Percentiles rank a stretch among this genome's conserved stretches.
Evolutionary conservation across 495 filamentous ascomycete species (phyloP).

Genomic region (Diplogelasinospora grovesii): DNA sequence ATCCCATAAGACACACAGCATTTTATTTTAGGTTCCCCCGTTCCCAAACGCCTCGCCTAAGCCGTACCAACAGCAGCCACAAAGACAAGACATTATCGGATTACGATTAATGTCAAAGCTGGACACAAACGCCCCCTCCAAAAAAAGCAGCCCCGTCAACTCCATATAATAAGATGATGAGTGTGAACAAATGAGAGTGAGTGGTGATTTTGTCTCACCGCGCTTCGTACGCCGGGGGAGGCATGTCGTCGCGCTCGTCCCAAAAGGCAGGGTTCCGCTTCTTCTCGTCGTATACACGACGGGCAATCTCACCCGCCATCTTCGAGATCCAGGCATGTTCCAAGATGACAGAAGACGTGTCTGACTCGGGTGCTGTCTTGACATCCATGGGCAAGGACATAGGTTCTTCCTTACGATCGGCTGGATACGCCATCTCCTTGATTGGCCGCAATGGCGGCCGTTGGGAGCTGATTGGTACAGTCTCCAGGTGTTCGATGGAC

Average conservation of each 20-base stretch:
- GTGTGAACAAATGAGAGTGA: too few species aligned
- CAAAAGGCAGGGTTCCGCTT: constrained; percentile 40
- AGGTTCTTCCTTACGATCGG: constrained; percentile 9
- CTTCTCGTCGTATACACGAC: constrained; percentile 67
- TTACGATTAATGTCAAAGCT: too few species aligned
- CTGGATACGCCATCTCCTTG: not conserved
- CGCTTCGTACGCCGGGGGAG: constrained; percentile 57
- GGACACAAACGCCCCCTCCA: too few species aligned
- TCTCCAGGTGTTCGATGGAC: constrained; percentile 5
- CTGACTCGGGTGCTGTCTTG: constrained; percentile 20
- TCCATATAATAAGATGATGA: too few species aligned
- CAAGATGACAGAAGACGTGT: constrained; percentile 53
- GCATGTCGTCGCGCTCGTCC: constrained; percentile 47
- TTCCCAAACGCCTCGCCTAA: too few species aligned
- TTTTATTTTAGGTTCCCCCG: too few species aligned
- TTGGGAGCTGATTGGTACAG: not conserved
- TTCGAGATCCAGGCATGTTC: constrained; percentile 87
- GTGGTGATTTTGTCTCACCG: constrained; percentile 16
- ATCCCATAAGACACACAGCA: too few species aligned
- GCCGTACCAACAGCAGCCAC: too few species aligned
- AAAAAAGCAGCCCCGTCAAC: too few species aligned
- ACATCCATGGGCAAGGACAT: not conserved
- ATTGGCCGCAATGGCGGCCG: not conserved
- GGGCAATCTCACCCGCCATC: constrained; percentile 84
- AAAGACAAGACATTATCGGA: too few species aligned